Evolutionary conservation across 1,284 basidiomycete species (phyloP).

Genomic region (Cystobasidium pallidum): DNA sequence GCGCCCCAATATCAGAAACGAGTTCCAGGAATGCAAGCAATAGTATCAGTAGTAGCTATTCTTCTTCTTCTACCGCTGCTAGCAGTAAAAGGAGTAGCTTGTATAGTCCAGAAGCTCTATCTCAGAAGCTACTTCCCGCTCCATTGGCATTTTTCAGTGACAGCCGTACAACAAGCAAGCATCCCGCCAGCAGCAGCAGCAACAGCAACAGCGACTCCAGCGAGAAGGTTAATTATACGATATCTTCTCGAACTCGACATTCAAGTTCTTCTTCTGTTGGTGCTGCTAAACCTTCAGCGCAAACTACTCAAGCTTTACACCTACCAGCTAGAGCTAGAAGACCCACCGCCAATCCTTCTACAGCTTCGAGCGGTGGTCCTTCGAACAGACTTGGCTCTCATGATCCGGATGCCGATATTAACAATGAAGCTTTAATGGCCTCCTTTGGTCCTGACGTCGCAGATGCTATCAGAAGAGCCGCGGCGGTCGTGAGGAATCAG

Average conservation of each 20-base stretch:
- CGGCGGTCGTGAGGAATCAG: constrained; percentile 14
- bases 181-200: not conserved
- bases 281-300: not conserved
- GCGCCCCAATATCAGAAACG: not conserved
- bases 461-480: constrained; percentile 34
- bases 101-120: not conserved
- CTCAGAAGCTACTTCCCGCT: not conserved
- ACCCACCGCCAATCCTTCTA: not conserved
- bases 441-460: constrained; percentile 26
- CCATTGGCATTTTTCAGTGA: not conserved
- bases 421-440: not conserved
- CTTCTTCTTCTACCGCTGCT: constrained; percentile 15
- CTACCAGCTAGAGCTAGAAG: not conserved
- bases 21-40: constrained; percentile 8
- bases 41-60: constrained; percentile 4
- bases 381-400: not conserved
- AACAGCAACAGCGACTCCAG: not conserved
- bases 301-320: not conserved
- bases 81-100: constrained; percentile 13
- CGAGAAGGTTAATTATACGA: not conserved
- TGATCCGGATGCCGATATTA: not conserved
- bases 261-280: not conserved
- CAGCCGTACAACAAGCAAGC: not conserved
- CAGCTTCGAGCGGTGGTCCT: not conserved
- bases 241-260: not conserved